Evolutionary conservation across 257 asterid genomes (phyloP).

Genomic region (Rehmannia glutinosa): DNA sequence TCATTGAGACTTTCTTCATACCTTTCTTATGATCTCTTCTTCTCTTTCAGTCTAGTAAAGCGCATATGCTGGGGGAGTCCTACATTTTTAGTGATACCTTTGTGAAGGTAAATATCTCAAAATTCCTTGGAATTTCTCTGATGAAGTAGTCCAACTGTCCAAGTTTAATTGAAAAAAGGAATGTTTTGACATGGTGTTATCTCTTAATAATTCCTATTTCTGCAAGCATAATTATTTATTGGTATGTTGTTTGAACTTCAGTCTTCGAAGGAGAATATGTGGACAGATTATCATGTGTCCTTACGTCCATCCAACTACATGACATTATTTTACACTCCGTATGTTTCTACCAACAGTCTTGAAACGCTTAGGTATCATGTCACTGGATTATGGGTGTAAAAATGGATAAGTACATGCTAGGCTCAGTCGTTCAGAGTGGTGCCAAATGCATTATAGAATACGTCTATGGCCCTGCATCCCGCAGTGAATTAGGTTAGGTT

Average conservation of each 20-base stretch:
- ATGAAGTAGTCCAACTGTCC: neutral
- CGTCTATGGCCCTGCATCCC: too few relatives aligned
- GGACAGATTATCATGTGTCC: neutral
- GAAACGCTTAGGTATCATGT: neutral
- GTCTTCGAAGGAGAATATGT: neutral
- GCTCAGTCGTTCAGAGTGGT: too few relatives aligned
- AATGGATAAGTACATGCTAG: too few relatives aligned
- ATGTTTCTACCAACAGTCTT: neutral
- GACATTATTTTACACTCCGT: neutral
- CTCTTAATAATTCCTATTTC: too few relatives aligned
- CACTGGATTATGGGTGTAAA: neutral
- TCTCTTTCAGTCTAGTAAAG: slow-evolving; percentile 68
- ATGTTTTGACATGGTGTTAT: neutral
- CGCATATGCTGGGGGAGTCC: slow-evolving; percentile 77
- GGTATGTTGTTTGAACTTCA: neutral
- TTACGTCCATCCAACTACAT: neutral
- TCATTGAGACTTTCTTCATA: neutral
- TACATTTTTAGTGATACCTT: slow-evolving; percentile 70
- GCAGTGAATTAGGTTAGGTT: too few relatives aligned
- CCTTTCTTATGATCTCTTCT: slow-evolving; percentile 18
- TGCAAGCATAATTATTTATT: neutral
- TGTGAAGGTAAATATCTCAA: slow-evolving; percentile 61
- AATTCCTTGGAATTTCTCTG: slow-evolving; percentile 6
- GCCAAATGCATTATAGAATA: too few relatives aligned
- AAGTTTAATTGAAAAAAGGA: slow-evolving; percentile 9